Evolutionary conservation across 495 filamentous ascomycete species (phyloP), one percentile per base, ranked within the genome.

Genomic region (Evansstolkia leycettana): DNA sequence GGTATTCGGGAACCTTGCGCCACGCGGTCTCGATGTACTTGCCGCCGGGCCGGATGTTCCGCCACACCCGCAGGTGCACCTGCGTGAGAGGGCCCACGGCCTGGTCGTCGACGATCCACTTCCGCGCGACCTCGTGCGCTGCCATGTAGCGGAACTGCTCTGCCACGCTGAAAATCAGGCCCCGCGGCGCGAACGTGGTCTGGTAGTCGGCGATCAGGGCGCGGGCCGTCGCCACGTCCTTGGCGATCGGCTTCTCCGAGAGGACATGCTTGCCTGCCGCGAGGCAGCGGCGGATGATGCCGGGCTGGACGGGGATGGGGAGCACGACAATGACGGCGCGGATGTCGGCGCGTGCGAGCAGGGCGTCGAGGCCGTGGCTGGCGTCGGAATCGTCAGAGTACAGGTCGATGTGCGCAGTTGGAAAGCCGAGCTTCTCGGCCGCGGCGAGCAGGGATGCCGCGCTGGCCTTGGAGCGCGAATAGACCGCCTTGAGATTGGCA

Each of bases 131-230:
- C 24, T 26, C 7, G 24, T n/a, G 24, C 7, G 24, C 24, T 7
- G n/a, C 60, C 5, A 69, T 39, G 54, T 73, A 83, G n/a, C 80
- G 68, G 48, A 71, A 78, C 41, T 84, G 82, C 52, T 84, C 81
- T 0, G 75, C 81, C 7, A 84, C 71, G 23, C 57, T 53, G 49
- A 76, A 75, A 2, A 23, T 41, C 8, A 29, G 30, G 2, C 29
- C 44, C 13, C 10, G 12, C n/a, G 31, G 35, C 13, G 20, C 14
- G 13, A 43, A 31, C 3, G 34, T 24, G 14, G 51, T 57, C 33
- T 66, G 51, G 38, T 75, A 79, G 62, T 68, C 78, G 5, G 60
- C 41, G 23, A 80, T 58, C 17, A 85, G 59, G 19, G 67, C 57
- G 14, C 52, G 51, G 1, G 75, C 81, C 1, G 66, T 52, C 2